These are phyloP conservation scores for Colletotrichum chrysophilum DNA, from an alignment of 2,329 filamentous ascomycete genomes.

Conservation along the genomic window DNA sequence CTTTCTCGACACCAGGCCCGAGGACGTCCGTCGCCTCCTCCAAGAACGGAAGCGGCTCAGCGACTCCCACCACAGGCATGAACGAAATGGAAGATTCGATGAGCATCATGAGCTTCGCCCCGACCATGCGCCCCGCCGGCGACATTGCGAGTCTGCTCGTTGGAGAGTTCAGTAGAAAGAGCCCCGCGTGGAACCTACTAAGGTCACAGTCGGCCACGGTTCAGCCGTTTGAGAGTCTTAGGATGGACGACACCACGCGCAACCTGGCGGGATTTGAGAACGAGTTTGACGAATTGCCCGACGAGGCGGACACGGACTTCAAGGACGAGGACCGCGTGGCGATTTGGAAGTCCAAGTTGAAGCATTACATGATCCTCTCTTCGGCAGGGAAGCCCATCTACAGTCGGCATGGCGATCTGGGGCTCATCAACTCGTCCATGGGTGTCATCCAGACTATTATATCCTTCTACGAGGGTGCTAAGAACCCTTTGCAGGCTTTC, in stretches of 20 bases:
- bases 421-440: slow-evolving; percentile 90
- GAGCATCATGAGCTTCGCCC: slow-evolving; percentile 71
- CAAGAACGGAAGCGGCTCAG: slow-evolving; percentile 48
- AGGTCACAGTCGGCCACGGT: slow-evolving; percentile 65
- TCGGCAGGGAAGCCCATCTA: slow-evolving; percentile 97
- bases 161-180: slow-evolving; percentile 70
- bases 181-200: slow-evolving; percentile 72
- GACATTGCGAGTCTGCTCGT: slow-evolving; percentile 85
- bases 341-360: slow-evolving; percentile 89
- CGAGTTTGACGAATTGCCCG: slow-evolving; percentile 80
- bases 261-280: slow-evolving; percentile 70
- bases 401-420: slow-evolving; percentile 90
- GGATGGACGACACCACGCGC: slow-evolving; percentile 46
- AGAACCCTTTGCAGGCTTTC: slow-evolving; percentile 81
- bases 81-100: slow-evolving; percentile 66
- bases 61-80: slow-evolving; percentile 40
- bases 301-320: slow-evolving; percentile 46
- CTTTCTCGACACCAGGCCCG: slow-evolving; percentile 53
- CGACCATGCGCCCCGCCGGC: slow-evolving; percentile 65
- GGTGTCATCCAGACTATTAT: slow-evolving; percentile 97
- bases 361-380: slow-evolving; percentile 96
- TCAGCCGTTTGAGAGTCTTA: slow-evolving; percentile 64
- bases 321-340: slow-evolving; percentile 65
- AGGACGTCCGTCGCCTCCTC: slow-evolving; percentile 30
- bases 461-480: slow-evolving; percentile 87